phyloP scores from a whole-genome alignment of 176 grass and related monocot genomes.

The Secale cereale region DNA sequence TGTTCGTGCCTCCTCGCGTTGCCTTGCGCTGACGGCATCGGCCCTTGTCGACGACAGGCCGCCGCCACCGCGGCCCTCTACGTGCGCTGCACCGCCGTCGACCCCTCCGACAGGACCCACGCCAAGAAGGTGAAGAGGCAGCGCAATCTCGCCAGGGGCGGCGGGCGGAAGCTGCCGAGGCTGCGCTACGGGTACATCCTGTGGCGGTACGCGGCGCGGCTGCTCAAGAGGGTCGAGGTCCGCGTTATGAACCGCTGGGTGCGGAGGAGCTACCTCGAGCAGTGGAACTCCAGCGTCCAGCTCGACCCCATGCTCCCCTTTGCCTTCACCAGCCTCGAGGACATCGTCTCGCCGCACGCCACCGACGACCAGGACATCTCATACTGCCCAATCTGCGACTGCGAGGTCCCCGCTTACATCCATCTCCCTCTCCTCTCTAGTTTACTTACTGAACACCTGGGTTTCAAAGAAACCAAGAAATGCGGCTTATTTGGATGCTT shows the following conservation, averaged over 20 bases:
- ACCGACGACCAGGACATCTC: conserved; percentile 66
- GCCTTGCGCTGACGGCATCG: not conserved
- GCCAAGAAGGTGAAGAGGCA: conserved; percentile 48
- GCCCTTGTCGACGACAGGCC: conserved; percentile 17
- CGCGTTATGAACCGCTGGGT: conserved; percentile 64
- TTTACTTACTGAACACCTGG: not conserved
- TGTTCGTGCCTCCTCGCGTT: not conserved
- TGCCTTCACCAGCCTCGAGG: conserved; percentile 69
- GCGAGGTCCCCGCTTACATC: conserved; percentile 44
- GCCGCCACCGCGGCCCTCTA: conserved; percentile 54
- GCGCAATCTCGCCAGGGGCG: conserved; percentile 32
- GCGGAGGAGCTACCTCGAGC: conserved; percentile 78
- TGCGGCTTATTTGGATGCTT: not conserved
- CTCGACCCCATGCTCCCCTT: conserved; percentile 88
- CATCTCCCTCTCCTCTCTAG: not conserved
- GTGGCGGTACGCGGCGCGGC: conserved; percentile 47
- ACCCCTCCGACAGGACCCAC: conserved; percentile 71
- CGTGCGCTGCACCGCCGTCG: conserved; percentile 68
- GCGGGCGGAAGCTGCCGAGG: conserved; percentile 40
- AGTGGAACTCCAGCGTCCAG: conserved; percentile 70
- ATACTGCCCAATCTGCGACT: conserved; percentile 84
- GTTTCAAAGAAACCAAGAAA: not conserved
- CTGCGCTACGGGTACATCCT: conserved; percentile 82
- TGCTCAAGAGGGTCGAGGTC: conserved; percentile 56
- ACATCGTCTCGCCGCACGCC: conserved; percentile 54